Evolutionary conservation across 371 early-diverging fungal genomes (phyloP).

Genomic region (Nematocida sp.): DNA sequence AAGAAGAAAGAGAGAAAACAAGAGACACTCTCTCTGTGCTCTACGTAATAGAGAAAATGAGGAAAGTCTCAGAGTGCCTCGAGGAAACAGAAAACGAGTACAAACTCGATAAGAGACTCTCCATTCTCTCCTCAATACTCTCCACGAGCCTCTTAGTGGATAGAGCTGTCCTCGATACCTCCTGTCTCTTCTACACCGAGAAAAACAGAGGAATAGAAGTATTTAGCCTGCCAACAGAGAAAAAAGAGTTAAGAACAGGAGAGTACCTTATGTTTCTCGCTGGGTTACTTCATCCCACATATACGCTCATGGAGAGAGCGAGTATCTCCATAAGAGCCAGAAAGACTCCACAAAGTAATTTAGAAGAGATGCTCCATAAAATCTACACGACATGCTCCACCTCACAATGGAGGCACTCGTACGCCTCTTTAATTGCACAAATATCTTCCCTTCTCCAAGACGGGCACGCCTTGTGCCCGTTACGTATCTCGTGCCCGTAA

Average conservation of each 20-base stretch:
- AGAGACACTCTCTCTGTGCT: not conserved
- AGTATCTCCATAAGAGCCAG: not conserved
- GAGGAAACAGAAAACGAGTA: not conserved
- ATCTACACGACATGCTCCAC: no score
- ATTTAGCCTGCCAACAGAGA: constrained; percentile 9
- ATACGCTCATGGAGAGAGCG: constrained; percentile 44
- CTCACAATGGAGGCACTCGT: no score
- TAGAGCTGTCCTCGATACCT: not conserved
- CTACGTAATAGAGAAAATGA: not conserved
- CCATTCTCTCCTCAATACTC: not conserved
- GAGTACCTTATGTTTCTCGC: constrained; percentile 29
- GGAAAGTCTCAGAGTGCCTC: not conserved
- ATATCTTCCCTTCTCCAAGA: no score
- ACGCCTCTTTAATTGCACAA: no score
- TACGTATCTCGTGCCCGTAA: no score
- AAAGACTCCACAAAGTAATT: not conserved
- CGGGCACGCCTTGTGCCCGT: no score
- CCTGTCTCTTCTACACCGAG: not conserved
- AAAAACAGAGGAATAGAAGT: not conserved
- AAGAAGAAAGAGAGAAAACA: not conserved
- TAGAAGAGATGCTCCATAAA: not conserved
- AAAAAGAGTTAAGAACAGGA: not conserved
- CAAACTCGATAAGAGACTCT: not conserved
- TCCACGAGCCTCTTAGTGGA: not conserved
- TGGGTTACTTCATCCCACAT: constrained; percentile 23